These are phyloP conservation scores for Tarenaya hassleriana DNA, from an alignment of 345 rosid species.

Conservation along the genomic window DNA sequence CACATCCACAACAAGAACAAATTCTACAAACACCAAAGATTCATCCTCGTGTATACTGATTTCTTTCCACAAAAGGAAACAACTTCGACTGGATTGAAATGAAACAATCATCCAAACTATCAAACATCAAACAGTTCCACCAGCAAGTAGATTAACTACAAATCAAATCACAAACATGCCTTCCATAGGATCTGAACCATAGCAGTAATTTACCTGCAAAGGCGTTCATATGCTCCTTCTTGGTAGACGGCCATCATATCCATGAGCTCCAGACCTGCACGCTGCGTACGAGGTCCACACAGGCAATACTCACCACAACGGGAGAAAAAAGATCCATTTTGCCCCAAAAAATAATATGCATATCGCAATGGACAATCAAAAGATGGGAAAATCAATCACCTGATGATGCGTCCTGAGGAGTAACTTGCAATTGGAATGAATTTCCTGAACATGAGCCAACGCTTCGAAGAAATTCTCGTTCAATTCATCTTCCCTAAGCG, in stretches of 20 bases:
- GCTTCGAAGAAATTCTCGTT: slow-evolving; percentile 86
- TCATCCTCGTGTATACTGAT: too few relatives aligned
- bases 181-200: neutral
- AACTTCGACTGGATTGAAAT: too few relatives aligned
- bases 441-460: slow-evolving; percentile 88
- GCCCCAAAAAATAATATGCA: neutral
- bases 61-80: too few relatives aligned
- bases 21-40: neutral
- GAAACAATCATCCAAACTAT: too few relatives aligned
- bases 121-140: too few relatives aligned
- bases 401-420: slow-evolving; percentile 96
- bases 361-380: neutral
- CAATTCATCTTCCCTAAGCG: slow-evolving; percentile 82
- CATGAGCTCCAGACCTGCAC: slow-evolving; percentile 98
- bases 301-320: slow-evolving; percentile 11
- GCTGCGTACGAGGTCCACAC: slow-evolving; percentile 41
- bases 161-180: slow-evolving; percentile 2
- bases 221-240: slow-evolving; percentile 98
- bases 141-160: neutral
- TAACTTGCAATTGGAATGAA: slow-evolving; percentile 90
- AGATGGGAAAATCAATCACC: slow-evolving; percentile 31
- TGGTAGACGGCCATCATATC: slow-evolving; percentile 98
- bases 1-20: neutral
- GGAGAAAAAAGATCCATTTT: neutral
- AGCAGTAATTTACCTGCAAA: slow-evolving; percentile 62